phyloP scores from a whole-genome alignment of 768 basidiomycete genomes.

The Lentinula sp. region DNA sequence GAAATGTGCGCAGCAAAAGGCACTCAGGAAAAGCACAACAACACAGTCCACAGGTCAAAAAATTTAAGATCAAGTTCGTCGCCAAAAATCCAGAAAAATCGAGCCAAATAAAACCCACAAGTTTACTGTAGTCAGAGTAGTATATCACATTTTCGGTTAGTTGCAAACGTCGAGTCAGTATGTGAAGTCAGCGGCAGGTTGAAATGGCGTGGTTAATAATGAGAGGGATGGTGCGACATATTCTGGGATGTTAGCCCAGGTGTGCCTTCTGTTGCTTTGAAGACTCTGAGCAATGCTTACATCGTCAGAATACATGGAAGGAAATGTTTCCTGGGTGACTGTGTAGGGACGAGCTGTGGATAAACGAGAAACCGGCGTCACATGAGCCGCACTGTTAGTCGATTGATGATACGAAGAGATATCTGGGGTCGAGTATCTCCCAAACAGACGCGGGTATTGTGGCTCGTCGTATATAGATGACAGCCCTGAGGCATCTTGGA shows the following conservation, averaged over 20 bases:
- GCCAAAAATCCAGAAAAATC: not conserved
- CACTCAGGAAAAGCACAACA: not conserved
- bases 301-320: not conserved
- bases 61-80: not conserved
- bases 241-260: not conserved
- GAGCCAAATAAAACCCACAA: not conserved
- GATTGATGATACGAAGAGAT: not conserved
- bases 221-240: slow-evolving; percentile 17
- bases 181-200: slow-evolving; percentile 13
- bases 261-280: not conserved
- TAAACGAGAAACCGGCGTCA: not conserved
- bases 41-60: not conserved
- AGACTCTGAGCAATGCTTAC: slow-evolving; percentile 5
- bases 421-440: not conserved
- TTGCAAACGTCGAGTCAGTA: not conserved
- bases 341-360: not conserved
- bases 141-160: not conserved
- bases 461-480: not conserved
- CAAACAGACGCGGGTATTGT: not conserved
- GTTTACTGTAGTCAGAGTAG: not conserved
- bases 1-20: not conserved
- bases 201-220: slow-evolving; percentile 22
- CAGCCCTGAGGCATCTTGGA: not conserved
- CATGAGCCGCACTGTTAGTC: not conserved
- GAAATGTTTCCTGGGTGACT: not conserved